Base-by-base conservation (phyloP, 2,329 filamentous ascomycete genomes). In the Fusarium clavum region DNA sequence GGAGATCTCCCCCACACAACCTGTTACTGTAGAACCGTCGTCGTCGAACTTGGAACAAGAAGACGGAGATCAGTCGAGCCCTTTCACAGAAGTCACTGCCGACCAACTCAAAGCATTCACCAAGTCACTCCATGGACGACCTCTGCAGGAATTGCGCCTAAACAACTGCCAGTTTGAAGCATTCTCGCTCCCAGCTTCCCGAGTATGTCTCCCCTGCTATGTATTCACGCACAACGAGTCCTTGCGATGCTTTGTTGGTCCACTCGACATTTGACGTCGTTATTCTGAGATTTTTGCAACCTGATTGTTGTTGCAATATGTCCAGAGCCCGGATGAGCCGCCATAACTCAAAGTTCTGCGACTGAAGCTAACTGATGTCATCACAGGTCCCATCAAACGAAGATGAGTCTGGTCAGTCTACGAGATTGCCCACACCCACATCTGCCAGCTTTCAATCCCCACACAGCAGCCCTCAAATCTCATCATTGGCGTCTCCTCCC, bases 91-190 rank as follows among this genome's bases (percentile, higher is more conserved):
- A 66, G 81, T 85, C 51, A 84, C 85, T 8, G 81, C 83, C 20
- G 90, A 93, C 60, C 88, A 94, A 76, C 84, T 97, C 60, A 88
- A 87, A 71, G 90, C 89, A 64, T 83, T 97, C 66, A 90, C 92
- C 53, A 88, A 90, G 73, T 90, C 89, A 25, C 83, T 97, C 27
- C 91, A 94, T 70, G 89, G 89, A 67, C 87, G 90, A 48, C 89
- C 91, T 73, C 86, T 97, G 66, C 94, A 98, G 82, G 91, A 94
- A 74, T 87, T 90, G 61, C 89, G 94, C 69, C 89, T 97, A 84
- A 92, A 92, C 77, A 93, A 94, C 77, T 97, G 94, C 81, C 90
- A 92, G 45, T 98, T 94, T 77, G 94, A 98, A 78, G 91, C 95
- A 34, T 90, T 97, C 69, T 98, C 96, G 38, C 85, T 98, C 55